Conservation (phyloP, 805 yeast species). For the Saccharomycopsis fibuligera region DNA sequence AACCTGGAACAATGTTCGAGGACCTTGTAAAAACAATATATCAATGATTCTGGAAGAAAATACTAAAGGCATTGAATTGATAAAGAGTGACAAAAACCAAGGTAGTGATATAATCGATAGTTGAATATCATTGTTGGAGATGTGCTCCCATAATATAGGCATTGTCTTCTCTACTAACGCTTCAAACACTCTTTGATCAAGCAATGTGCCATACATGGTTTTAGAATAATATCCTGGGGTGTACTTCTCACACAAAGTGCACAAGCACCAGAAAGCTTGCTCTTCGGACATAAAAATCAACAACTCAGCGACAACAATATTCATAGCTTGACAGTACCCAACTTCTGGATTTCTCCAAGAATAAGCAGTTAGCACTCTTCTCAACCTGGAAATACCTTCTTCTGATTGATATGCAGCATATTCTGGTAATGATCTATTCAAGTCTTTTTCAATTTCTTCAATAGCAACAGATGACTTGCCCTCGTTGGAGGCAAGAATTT, state of each 20-base stretch:
- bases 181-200: conserved; percentile 93
- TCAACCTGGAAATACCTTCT: conserved; percentile 78
- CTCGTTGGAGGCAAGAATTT: conserved; percentile 51
- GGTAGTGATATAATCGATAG: conserved; percentile 89
- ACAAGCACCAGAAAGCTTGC: conserved; percentile 92
- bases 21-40: conserved; percentile 83
- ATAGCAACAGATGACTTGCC: conserved; percentile 74
- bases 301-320: conserved; percentile 78
- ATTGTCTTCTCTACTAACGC: conserved; percentile 80
- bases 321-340: conserved; percentile 99
- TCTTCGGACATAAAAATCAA: conserved; percentile 88
- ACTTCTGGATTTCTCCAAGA: conserved; percentile 96
- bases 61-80: conserved; percentile 90
- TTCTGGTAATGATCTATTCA: conserved; percentile 91
- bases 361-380: conserved; percentile 88
- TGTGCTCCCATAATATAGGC: conserved; percentile 85
- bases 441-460: conserved; percentile 94
- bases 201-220: conserved; percentile 93
- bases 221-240: conserved; percentile 95
- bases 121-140: conserved; percentile 75
- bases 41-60: conserved; percentile 90
- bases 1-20: conserved; percentile 83
- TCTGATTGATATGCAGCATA: conserved; percentile 85
- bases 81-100: conserved; percentile 88
- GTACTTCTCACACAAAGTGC: conserved; percentile 70